A percentile compares a stretch with the other conserved stretches of the same genome.
These are phyloP conservation scores for Sordariomycetes sp. DNA, from an alignment of 2,329 filamentous ascomycete genomes.

Conservation along the genomic window DNA sequence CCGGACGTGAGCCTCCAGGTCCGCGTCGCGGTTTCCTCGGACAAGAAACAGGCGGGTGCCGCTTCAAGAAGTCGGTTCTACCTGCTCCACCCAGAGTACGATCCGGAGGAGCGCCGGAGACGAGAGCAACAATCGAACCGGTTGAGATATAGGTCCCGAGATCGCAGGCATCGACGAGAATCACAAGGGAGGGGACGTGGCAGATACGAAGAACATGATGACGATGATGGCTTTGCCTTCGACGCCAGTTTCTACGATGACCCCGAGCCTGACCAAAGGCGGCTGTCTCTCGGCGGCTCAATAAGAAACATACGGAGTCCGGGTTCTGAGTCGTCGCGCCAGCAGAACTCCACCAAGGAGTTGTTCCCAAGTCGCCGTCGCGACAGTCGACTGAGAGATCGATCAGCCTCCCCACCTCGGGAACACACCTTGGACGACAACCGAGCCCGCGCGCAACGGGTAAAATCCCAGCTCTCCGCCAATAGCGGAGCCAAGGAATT, in stretches of 20 bases:
- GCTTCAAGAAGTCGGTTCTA: conserved; percentile 82
- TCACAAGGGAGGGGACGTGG: conserved; percentile 13
- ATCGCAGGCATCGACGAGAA: background rate
- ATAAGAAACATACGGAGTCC: conserved; percentile 4
- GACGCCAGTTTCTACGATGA: conserved; percentile 81
- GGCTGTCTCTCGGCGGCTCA: conserved; percentile 9
- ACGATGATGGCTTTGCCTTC: conserved; percentile 46
- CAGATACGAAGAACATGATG: conserved; percentile 27
- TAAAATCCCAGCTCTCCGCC: conserved; percentile 18
- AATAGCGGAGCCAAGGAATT: conserved; percentile 6
- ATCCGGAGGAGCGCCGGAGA: conserved; percentile 63
- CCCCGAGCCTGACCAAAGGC: conserved; percentile 21
- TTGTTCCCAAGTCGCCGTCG: conserved; percentile 42
- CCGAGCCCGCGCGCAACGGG: conserved; percentile 19
- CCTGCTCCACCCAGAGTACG: conserved; percentile 79
- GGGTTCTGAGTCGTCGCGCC: background rate
- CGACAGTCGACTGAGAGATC: conserved; percentile 23
- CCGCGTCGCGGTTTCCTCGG: conserved; percentile 61
- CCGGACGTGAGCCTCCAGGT: conserved; percentile 62
- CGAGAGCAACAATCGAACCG: conserved; percentile 42
- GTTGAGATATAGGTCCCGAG: conserved; percentile 44
- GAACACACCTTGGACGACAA: conserved; percentile 19
- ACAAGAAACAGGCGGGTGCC: conserved; percentile 73
- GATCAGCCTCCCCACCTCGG: conserved; percentile 41
- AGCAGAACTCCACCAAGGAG: conserved; percentile 37